Evolutionary conservation across 2,329 filamentous ascomycete genomes (phyloP), one percentile per base, ranked within the genome.

Genomic region (Phialophora macrospora): DNA sequence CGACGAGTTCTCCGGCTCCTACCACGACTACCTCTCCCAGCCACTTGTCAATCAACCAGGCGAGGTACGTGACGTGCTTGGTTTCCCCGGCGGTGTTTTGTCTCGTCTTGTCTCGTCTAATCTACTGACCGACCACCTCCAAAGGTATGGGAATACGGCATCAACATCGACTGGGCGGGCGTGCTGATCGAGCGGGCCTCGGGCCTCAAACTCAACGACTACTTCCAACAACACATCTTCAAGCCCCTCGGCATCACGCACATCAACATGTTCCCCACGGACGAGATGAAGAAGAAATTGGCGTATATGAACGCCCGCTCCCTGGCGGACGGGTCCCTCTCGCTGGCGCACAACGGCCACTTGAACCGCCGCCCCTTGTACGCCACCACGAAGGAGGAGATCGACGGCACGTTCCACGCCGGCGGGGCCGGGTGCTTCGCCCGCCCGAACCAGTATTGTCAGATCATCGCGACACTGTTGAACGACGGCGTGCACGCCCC

Each of bases 11-110:
- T 81, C 80, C 0, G 84, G 84, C 2, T 65, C 64, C 4, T 70
- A 69, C 52, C 54, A 69, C 49, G 86, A 86, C 30, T 78, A 88
- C 55, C 72, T 83, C 44, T 74, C 78, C 61, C 71, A 72, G 11
- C 85, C 87, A 0, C 76, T 91, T 12, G 76, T 89, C 1, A 87
- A 88, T 70, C 87, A 91, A 68, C 88, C 89, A 0, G 88, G 88
- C 0, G 81, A 83, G 32, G 78, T 78, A 3, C 4, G 48, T 51
- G 20, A 41, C 34, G 4, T 41, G 34, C 34, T 41, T 41, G 4
- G 34, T 41, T 41, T 41, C 34, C 12, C 22, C 17, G 17, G 17
- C 0, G n/a, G 44, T 48, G 6, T 8, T 17, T 22, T 4, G n/a
- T 48, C 17, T 30, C 30, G 7, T 30, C 44, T 22, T 2, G 5